Percentiles rank a stretch among this genome's conserved stretches.
Evolutionary conservation across 2,329 filamentous ascomycete genomes (phyloP).

Genomic region (Sporothrix inflata): DNA sequence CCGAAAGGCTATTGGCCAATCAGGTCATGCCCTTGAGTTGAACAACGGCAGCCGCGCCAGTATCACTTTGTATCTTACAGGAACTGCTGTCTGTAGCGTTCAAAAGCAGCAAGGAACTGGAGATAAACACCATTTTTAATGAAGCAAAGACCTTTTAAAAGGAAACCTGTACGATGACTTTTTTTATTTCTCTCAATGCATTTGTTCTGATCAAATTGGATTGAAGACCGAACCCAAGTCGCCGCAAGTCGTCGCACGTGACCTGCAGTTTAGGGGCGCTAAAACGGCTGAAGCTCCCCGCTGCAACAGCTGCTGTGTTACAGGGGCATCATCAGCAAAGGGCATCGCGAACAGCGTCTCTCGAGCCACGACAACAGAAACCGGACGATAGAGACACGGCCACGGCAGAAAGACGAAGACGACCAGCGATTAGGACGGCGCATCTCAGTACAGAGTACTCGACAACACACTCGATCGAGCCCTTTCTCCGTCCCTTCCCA

Average conservation of each 20-base stretch:
- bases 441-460: neutral
- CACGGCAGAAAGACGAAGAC: neutral
- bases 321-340: slow-evolving; percentile 4
- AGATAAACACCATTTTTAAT: too few relatives aligned
- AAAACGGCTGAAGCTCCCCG: neutral
- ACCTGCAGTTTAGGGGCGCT: neutral
- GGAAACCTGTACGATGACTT: too few relatives aligned
- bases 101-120: neutral
- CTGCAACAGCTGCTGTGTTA: neutral
- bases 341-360: neutral
- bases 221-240: neutral
- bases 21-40: neutral
- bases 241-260: neutral
- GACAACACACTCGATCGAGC: neutral
- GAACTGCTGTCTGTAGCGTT: neutral
- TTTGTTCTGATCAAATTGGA: neutral
- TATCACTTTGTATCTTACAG: neutral
- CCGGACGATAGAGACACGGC: neutral
- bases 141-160: too few relatives aligned
- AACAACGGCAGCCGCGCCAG: neutral
- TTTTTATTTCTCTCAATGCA: neutral
- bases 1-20: slow-evolving; percentile 18
- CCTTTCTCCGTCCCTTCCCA: neutral
- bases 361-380: neutral
- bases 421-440: neutral